phyloP scores from a whole-genome alignment of 352 stramenopile species.

The Saprolegnia parasitica region DNA sequence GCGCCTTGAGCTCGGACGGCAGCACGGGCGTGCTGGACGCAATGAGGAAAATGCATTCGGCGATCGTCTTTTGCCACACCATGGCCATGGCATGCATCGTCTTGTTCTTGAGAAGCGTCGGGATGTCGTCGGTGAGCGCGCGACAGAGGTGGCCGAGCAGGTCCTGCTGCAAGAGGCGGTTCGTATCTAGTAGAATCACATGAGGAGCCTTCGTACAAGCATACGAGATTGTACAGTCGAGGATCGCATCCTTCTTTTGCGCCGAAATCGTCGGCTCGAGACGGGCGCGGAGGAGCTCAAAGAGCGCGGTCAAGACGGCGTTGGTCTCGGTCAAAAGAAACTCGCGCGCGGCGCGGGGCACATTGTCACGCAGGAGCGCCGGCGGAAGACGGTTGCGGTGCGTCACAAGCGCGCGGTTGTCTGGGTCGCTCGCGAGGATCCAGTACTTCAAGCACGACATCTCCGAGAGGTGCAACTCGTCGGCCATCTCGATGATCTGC shows the following conservation, averaged over 20 bases:
- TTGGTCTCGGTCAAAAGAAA: conserved; percentile 72
- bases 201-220: not conserved
- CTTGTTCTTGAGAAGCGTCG: conserved; percentile 32
- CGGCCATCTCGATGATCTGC: conserved; percentile 72
- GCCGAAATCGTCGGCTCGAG: conserved; percentile 38
- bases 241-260: conserved; percentile 20
- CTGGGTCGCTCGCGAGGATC: conserved; percentile 67
- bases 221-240: conserved; percentile 17
- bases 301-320: conserved; percentile 67
- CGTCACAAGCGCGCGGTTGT: conserved; percentile 64
- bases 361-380: conserved; percentile 45
- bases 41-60: conserved; percentile 60
- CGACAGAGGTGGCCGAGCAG: conserved; percentile 50
- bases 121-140: conserved; percentile 46
- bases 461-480: conserved; percentile 67
- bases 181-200: conserved; percentile 39
- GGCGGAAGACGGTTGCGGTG: conserved; percentile 56
- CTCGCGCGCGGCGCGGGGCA: conserved; percentile 62
- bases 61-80: conserved; percentile 73
- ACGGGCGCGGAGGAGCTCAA: conserved; percentile 64
- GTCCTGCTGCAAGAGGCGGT: conserved; percentile 50
- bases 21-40: conserved; percentile 49
- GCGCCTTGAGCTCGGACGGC: conserved; percentile 49
- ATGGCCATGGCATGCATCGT: conserved; percentile 37
- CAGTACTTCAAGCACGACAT: conserved; percentile 66